Evolutionary conservation across 441 rosid genomes (phyloP), one percentile per base, ranked within the genome.

Genomic region (Omphalea diandra): DNA sequence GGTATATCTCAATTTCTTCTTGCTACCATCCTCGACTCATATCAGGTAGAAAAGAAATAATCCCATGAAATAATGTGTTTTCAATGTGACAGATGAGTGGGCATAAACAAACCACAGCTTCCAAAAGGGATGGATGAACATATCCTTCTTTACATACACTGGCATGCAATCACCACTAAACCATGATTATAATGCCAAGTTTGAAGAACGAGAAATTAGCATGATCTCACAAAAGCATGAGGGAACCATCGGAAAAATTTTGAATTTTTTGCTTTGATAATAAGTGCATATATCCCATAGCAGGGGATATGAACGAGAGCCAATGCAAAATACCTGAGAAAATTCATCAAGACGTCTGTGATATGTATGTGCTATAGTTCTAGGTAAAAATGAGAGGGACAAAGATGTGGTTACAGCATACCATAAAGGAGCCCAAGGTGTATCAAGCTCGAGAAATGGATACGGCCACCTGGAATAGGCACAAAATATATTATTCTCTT

Each of bases 381-480:
- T 1, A 24, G 20, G 50, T 29, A 8, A 5, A 17, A 46, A 12
- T 8, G 61, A 41, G 26, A 8, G 14, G 26, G 36, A 18, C 24
- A 44, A 44, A 3, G 5, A 29, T 20, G 44, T 44, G 65, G 18
- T 41, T 18, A 22, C 5, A 57, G 31, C 44, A 8, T 85, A 93
- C 96, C 91, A 89, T 61, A 93, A 65, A 6, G 96, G 90, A 73
- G 92, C 90, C 88, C 83, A 84, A 7, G 95, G 80, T 0, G 68
- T 72, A 38, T 87, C 67, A 7, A 91, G 89, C 77, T 86, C 86
- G 5, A 94, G 84, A 79, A 94, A 94, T 17, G 93, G 88, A 58
- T 93, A 93, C 27, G 96, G 97, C 98, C 97, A 93, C 98, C 98
- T 93, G 80, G 22, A 9, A 64, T 49, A 47, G 53, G 10, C 22